A percentile compares a stretch with the other conserved stretches of the same genome.
phyloP scores from a whole-genome alignment of 768 basidiomycete genomes.

The Amanita jacksonii region DNA sequence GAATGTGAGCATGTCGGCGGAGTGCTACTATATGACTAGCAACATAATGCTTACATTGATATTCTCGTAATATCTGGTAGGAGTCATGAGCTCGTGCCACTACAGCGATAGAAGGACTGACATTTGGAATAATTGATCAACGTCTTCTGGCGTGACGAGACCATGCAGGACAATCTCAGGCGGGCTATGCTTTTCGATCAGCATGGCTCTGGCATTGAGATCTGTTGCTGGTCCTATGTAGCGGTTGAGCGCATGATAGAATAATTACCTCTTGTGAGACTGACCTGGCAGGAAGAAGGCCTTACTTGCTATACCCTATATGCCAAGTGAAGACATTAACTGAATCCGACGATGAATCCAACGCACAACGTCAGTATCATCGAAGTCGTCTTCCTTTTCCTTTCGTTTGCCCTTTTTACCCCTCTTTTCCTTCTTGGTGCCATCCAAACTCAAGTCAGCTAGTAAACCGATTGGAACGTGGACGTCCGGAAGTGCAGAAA shows the following conservation, averaged over 20 bases:
- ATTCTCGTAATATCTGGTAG: conserved; percentile 54
- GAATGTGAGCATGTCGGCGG: too few species aligned
- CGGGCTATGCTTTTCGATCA: conserved; percentile 72
- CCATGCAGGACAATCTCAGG: conserved; percentile 80
- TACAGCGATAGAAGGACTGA: conserved; percentile 26
- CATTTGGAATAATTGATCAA: conserved; percentile 81
- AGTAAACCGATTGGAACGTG: conserved; percentile 70
- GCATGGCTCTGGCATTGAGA: conserved; percentile 53
- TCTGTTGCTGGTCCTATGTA: conserved; percentile 59
- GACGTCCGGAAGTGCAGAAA: conserved; percentile 51
- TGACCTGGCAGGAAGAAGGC: conserved; percentile 72
- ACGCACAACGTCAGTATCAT: conserved; percentile 59
- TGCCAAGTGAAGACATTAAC: too few species aligned
- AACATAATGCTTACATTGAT: conserved; percentile 45
- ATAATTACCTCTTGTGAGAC: conserved; percentile 10
- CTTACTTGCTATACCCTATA: conserved; percentile 71
- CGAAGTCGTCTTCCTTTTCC: conserved; percentile 36
- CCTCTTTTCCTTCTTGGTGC: conserved; percentile 37
- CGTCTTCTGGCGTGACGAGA: conserved; percentile 66
- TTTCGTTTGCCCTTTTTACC: conserved; percentile 28
- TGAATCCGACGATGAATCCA: too few species aligned
- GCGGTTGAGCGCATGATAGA: conserved; percentile 1
- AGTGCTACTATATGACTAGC: not conserved
- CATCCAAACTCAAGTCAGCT: conserved; percentile 60
- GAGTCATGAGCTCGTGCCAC: not conserved